phyloP scores from a whole-genome alignment of 352 stramenopile species.

The Elongisporangium undulatum region DNA sequence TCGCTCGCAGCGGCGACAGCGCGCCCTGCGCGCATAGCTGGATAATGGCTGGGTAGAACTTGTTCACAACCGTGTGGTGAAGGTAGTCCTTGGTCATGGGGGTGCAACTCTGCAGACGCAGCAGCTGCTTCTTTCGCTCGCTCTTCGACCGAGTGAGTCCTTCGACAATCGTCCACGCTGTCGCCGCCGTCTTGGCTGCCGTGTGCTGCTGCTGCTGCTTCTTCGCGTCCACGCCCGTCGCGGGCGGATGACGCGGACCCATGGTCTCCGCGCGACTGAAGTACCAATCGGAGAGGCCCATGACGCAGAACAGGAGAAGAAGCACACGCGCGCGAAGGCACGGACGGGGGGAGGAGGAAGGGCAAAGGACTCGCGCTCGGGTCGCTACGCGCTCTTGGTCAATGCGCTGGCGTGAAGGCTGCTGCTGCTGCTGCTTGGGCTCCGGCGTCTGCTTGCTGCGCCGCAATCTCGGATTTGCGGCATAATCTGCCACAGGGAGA shows the following conservation, averaged over 20 bases:
- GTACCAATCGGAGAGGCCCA: constrained; percentile 18
- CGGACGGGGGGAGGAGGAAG: background rate
- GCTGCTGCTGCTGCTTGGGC: background rate
- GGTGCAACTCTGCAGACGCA: constrained; percentile 33
- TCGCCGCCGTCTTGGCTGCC: constrained; percentile 4
- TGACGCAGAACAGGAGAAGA: background rate
- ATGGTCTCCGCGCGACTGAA: constrained; percentile 1
- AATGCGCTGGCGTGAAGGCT: background rate
- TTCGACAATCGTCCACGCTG: constrained; percentile 5
- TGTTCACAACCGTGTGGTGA: constrained; percentile 39
- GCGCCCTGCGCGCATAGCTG: constrained; percentile 13
- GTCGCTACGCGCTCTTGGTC: background rate
- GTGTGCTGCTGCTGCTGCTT: constrained; percentile 3
- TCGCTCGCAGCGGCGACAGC: constrained; percentile 20
- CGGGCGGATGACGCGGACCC: background rate
- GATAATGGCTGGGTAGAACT: constrained; percentile 38
- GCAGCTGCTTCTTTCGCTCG: constrained; percentile 18
- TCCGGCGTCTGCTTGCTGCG: background rate
- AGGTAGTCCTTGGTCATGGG: constrained; percentile 38
- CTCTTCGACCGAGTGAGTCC: constrained; percentile 3
- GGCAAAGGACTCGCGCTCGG: background rate
- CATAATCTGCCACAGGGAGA: background rate
- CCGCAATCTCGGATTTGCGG: background rate
- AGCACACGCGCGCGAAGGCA: background rate
- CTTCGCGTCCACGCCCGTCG: constrained; percentile 4